Percentiles rank a stretch among this genome's conserved stretches.
These are phyloP conservation scores for Monilinia laxa DNA, from an alignment of 2,329 filamentous ascomycete species.

Conservation along the genomic window DNA sequence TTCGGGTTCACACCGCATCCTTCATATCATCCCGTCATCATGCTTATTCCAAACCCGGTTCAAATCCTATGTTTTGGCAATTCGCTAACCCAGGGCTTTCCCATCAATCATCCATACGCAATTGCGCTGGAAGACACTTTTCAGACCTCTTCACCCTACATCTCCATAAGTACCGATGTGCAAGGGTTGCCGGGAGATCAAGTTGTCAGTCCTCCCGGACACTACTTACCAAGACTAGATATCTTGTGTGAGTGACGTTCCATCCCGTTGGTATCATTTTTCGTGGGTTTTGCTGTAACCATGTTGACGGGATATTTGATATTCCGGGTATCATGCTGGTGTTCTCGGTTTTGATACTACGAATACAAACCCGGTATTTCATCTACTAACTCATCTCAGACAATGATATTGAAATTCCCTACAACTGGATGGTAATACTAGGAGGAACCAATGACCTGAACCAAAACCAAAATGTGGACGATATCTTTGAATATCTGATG, in stretches of 20 bases:
- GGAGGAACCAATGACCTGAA: slow-evolving; percentile 65
- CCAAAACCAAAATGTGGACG: slow-evolving; percentile 41
- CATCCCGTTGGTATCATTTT: neutral
- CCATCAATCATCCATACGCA: slow-evolving; percentile 54
- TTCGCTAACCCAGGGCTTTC: slow-evolving; percentile 56
- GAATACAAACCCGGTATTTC: neutral
- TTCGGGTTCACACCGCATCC: neutral
- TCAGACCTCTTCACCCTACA: slow-evolving; percentile 47
- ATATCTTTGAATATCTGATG: slow-evolving; percentile 52
- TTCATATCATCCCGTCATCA: slow-evolving; percentile 23
- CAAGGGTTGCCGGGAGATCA: slow-evolving; percentile 54
- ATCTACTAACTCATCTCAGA: slow-evolving; percentile 23
- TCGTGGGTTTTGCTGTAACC: neutral
- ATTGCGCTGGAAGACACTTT: slow-evolving; percentile 49
- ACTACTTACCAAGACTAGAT: slow-evolving; percentile 36
- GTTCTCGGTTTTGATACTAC: neutral
- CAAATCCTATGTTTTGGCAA: slow-evolving; percentile 38
- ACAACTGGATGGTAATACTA: slow-evolving; percentile 62
- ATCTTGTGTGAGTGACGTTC: slow-evolving; percentile 40
- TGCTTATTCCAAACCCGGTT: slow-evolving; percentile 31
- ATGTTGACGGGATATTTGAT: neutral
- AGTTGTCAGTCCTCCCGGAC: slow-evolving; percentile 42
- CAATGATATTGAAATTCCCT: slow-evolving; percentile 29
- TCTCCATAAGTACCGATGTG: slow-evolving; percentile 46
- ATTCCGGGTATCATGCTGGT: too few relatives aligned